A percentile compares a stretch with the other conserved stretches of the same genome.
These are phyloP conservation scores for Serendipita sp. DNA, from an alignment of 768 basidiomycete species.

Conservation along the genomic window DNA sequence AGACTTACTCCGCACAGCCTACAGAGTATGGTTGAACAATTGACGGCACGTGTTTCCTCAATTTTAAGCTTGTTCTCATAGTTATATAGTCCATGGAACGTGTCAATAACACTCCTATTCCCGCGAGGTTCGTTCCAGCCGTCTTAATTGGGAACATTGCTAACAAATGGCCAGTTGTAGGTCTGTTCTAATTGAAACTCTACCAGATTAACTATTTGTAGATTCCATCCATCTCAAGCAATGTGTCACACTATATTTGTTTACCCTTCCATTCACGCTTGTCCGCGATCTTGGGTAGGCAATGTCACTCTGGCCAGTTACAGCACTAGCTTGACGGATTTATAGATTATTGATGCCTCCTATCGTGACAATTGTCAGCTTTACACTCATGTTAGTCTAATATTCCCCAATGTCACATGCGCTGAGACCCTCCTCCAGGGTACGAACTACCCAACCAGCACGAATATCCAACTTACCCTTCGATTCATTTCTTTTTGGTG, in stretches of 20 bases:
- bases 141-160: slow-evolving; percentile 31
- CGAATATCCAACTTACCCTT: neutral
- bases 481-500: neutral
- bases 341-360: slow-evolving; percentile 60
- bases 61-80: slow-evolving; percentile 3
- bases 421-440: neutral
- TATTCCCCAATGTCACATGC: no score
- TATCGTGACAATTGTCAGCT: slow-evolving; percentile 73
- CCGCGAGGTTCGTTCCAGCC: slow-evolving; percentile 21
- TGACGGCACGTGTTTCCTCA: slow-evolving; percentile 27
- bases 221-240: slow-evolving; percentile 88
- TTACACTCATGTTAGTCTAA: slow-evolving; percentile 53
- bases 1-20: slow-evolving; percentile 29
- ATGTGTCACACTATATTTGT: slow-evolving; percentile 85
- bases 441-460: neutral
- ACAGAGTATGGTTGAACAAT: slow-evolving; percentile 68
- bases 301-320: neutral
- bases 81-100: slow-evolving; percentile 55
- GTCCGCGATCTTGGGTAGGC: slow-evolving; percentile 47
- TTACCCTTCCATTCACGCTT: slow-evolving; percentile 76
- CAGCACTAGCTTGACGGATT: neutral
- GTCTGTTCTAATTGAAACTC: no score
- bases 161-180: no score
- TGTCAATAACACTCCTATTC: slow-evolving; percentile 77
- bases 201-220: slow-evolving; percentile 16